Conservation (phyloP, 2,329 filamentous ascomycete species). For the Chrysosporium keratinophilum region DNA sequence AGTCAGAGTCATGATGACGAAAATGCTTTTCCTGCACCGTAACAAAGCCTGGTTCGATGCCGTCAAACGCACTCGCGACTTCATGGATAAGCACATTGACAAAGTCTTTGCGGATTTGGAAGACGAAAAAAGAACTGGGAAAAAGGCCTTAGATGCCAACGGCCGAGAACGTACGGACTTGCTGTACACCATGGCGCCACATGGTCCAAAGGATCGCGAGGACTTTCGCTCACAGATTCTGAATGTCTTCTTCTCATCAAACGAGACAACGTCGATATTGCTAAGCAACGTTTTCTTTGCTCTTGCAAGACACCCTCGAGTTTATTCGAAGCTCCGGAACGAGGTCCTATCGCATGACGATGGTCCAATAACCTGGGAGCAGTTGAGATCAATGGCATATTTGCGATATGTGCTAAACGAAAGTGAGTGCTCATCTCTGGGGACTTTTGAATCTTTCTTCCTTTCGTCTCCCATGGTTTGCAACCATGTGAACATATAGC, state of each 20-base stretch:
- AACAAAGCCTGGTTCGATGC: not conserved
- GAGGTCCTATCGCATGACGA: not conserved
- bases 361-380: not conserved
- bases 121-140: not conserved
- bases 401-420: conserved; percentile 12
- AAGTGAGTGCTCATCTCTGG: conserved; percentile 3
- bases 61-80: not conserved
- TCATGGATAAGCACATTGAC: not conserved
- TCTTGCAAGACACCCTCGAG: conserved; percentile 12
- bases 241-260: conserved; percentile 12
- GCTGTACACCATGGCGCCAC: not conserved
- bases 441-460: not conserved
- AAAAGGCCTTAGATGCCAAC: not conserved
- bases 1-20: conserved; percentile 3
- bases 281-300: conserved; percentile 13
- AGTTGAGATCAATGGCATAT: conserved; percentile 7
- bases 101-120: not conserved
- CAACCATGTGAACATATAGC: not conserved
- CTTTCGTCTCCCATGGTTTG: too few relatives aligned
- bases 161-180: not conserved
- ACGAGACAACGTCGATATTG: conserved; percentile 17
- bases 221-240: conserved; percentile 11
- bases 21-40: not conserved
- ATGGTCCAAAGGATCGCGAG: not conserved
- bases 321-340: not conserved